Conservation (phyloP, 371 early-diverging fungal genomes). For the Mortierella sp. region DNA sequence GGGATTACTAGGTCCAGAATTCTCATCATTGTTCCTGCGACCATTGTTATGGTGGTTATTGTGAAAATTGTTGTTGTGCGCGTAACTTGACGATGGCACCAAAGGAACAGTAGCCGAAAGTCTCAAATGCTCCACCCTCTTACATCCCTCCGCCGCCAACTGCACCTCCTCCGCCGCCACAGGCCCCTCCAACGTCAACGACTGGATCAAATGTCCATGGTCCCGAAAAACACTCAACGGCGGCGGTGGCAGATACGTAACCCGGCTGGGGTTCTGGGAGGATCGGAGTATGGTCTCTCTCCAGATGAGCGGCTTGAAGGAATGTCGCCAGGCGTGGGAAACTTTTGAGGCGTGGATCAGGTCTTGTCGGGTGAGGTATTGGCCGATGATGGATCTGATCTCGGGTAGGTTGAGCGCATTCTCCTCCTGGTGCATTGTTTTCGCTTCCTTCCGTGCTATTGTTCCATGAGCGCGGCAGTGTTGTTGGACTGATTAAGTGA, state of each 20-base stretch:
- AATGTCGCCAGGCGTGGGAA: conserved; percentile 6
- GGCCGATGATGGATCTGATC: conserved; percentile 15
- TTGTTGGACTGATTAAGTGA: background rate
- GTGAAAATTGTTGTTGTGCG: too few species aligned
- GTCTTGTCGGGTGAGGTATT: conserved; percentile 17
- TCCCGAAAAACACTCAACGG: background rate
- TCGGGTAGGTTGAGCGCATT: conserved; percentile 24
- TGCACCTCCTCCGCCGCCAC: background rate
- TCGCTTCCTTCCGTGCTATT: background rate
- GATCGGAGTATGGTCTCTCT: conserved; percentile 8
- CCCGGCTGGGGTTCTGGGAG: background rate
- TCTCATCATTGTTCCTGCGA: background rate
- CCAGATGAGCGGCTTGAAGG: conserved; percentile 23
- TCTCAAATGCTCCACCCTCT: background rate
- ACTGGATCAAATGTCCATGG: background rate
- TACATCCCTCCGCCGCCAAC: background rate
- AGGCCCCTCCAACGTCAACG: background rate
- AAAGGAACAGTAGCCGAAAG: conserved; percentile 6
- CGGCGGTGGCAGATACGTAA: background rate
- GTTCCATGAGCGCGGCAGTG: background rate
- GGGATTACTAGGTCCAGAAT: background rate
- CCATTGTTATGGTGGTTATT: background rate
- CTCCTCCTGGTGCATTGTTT: conserved; percentile 1
- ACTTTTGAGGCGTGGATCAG: conserved; percentile 9
- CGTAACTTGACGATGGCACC: background rate